Evolutionary conservation across 208 protist species (phyloP), one percentile per base, ranked within the genome.

Genomic region (Crithidia thermophila): DNA sequence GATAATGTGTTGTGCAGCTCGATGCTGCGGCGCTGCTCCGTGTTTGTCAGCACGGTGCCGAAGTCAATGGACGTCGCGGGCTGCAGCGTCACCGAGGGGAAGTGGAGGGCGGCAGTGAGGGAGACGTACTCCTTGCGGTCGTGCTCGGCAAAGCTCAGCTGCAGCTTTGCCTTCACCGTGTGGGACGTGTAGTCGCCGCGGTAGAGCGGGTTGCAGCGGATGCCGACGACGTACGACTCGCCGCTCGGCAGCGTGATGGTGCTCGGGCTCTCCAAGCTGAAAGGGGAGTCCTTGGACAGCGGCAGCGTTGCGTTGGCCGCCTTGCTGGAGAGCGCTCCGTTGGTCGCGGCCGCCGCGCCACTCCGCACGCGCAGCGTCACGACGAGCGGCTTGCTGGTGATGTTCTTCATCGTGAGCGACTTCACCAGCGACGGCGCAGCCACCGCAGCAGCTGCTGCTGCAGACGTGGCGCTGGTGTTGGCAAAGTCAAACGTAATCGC

Each of bases 1-100:
- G 51, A 57, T 4, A 89, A 97, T 2, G 79, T 65, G 78, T 98
- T 98, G 9, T 63, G 84, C 21, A 98, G 64, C 63, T 69, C 79
- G 23, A 98, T 63, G 9, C 75, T 58, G 28, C 75, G 73, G 9
- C 83, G 77, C 63, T 80, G 71, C 64, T 98, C 88, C 9, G 94
- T 97, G 64, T 98, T 87, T 49, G 88, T 87, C 47, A 99, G 67
- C 47, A 99, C 83, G 40, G 84, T 88, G 16, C 97, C 97, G 81
- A 99, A 99, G 62, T 98, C 91, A 42, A 98, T 27, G 23, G 34
- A 47, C 23, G 53, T 47, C 16, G 69, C 33, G 0, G 87, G 88
- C 30, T 88, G 82, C 36, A 98, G 62, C 27, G 40, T 53, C 11
- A 99, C 52, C 60, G 86, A 91, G 2, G 98, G 98, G 67, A 98